Base-by-base conservation (phyloP, 2,329 filamentous ascomycete genomes). In the Exophiala xenobiotica region DNA sequence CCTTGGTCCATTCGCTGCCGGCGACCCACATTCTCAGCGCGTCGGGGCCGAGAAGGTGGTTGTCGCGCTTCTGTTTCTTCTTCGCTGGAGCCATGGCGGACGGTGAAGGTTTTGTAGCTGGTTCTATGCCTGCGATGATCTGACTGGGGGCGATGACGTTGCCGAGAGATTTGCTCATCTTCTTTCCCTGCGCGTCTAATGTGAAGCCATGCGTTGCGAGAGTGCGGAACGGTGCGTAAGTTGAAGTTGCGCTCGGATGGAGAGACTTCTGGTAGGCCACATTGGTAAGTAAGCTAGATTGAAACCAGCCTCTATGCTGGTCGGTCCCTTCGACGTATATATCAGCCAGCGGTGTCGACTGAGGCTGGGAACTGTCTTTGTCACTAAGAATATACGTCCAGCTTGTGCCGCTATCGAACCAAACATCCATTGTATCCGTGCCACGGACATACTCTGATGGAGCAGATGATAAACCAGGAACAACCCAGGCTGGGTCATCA, bases 231-330 rank as follows among this genome's bases (percentile, higher is more conserved):
- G 93, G 93, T 0, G 92, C 78, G 58, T 68, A 69, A 24, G 72
- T 58, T 3, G 51, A 63, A 4, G 67, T 62, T 0, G 54, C 59
- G 18, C 67, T 67, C 29, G 65, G 62, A 26, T 67, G 62, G 3
- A 46, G 22, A 3, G 70, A 66, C 37, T 70, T 67, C 50, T 71
- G 75, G 64, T 69, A 72, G 49, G 91, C 88, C 23, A 95, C 80
- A 43, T 89, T 84, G 0, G 93, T 97, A 49, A 99, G 78, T 8
- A 99, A 78, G 57, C 90, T 95, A 5, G 93, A 97, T 70, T 99
- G 93, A 67, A 99, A 99, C 93, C 93, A 99, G 23, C 93, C 93
- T 31, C 93, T 86, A 69, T 99, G 93, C 68, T 99, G 93, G 68
- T 99, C 93, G 3, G 87, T 88, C 24, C 93, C 93, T 72, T 99